Evolutionary conservation across 306 rosid species (phyloP).

Genomic region (Lablab purpureus): DNA sequence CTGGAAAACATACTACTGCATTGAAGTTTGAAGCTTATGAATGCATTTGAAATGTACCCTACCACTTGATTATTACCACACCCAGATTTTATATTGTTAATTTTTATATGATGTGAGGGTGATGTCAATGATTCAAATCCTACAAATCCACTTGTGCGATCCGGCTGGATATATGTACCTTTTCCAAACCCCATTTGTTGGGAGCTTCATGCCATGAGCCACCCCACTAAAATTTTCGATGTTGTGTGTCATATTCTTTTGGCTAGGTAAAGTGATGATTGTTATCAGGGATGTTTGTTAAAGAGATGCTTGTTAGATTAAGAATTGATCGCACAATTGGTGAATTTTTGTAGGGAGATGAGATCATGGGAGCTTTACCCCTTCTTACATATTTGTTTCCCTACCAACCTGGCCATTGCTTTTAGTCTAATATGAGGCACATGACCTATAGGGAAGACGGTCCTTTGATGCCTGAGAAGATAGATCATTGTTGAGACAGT

Average conservation of each 20-base stretch:
- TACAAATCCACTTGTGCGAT: not conserved
- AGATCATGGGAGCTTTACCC: slow-evolving; percentile 18
- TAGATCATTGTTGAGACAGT: not conserved
- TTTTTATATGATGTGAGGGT: not conserved
- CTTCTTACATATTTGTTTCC: slow-evolving; percentile 24
- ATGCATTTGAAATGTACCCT: slow-evolving; percentile 9
- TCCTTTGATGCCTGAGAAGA: slow-evolving; percentile 29
- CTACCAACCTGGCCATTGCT: slow-evolving; percentile 20
- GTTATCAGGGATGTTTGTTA: slow-evolving; percentile 1
- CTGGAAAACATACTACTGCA: not conserved
- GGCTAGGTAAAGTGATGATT: slow-evolving; percentile 10
- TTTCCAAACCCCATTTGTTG: not conserved
- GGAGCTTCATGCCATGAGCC: not conserved
- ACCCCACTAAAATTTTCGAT: not conserved
- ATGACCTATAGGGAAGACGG: not conserved
- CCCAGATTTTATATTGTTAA: slow-evolving; percentile 18
- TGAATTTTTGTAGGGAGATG: slow-evolving; percentile 2
- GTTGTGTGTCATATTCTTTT: not conserved
- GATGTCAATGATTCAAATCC: not conserved
- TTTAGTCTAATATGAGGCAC: slow-evolving; percentile 8
- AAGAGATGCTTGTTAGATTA: not conserved
- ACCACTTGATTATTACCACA: not conserved
- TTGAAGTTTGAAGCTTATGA: slow-evolving; percentile 28
- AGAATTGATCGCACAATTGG: not conserved
- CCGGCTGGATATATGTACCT: not conserved